Conservation (phyloP, 2,329 filamentous ascomycete species). For the Zasmidium angulare region DNA sequence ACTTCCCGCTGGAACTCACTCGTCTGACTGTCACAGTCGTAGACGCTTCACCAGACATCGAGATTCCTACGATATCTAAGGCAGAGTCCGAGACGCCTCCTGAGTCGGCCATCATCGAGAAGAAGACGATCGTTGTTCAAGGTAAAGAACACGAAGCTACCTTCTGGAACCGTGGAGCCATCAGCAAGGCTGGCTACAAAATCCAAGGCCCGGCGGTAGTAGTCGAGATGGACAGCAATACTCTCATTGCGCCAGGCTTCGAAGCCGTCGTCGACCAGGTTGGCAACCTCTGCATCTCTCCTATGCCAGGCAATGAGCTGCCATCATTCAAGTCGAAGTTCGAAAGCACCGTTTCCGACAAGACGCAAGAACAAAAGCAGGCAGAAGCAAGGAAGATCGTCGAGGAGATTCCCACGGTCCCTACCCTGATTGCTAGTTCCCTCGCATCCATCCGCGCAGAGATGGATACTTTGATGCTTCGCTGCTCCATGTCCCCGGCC, state of each 20-base stretch:
- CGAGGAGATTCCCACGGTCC: constrained; percentile 26
- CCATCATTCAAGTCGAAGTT: constrained; percentile 27
- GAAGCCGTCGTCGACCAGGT: constrained; percentile 24
- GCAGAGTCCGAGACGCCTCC: constrained; percentile 23
- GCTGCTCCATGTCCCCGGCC: constrained; percentile 29
- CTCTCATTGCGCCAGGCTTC: constrained; percentile 26
- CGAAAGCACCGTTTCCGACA: constrained; percentile 20
- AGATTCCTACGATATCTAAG: constrained; percentile 22
- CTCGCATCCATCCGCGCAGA: constrained; percentile 27
- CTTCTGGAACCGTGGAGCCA: constrained; percentile 24
- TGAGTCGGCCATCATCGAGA: constrained; percentile 22
- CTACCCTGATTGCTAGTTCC: constrained; percentile 26
- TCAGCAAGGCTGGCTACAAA: constrained; percentile 25
- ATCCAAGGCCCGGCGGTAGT: constrained; percentile 26
- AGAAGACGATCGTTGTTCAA: constrained; percentile 26
- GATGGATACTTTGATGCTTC: constrained; percentile 31
- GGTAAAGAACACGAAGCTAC: constrained; percentile 26
- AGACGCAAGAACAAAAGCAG: constrained; percentile 23
- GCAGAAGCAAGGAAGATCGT: constrained; percentile 26
- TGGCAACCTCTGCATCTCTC: constrained; percentile 29
- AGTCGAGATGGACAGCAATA: constrained; percentile 30
- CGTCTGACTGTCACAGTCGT: constrained; percentile 24
- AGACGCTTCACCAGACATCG: constrained; percentile 27
- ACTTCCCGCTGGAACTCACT: constrained; percentile 28
- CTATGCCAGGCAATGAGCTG: constrained; percentile 26